phyloP scores from a whole-genome alignment of 768 basidiomycete species.

The Boletellus ananiceps region DNA sequence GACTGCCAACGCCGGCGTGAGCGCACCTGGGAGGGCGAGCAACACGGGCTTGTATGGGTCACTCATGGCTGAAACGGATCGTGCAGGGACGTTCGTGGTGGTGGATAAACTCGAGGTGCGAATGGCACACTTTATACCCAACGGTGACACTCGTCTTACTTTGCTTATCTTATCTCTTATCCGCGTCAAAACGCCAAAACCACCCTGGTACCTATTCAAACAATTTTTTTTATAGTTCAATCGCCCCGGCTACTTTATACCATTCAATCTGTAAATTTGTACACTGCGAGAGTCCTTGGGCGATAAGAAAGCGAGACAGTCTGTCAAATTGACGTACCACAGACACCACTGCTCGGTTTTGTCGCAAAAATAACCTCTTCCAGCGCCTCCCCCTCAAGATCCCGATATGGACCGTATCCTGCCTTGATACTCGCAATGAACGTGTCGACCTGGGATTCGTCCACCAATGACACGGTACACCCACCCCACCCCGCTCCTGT shows the following conservation, averaged over 20 bases:
- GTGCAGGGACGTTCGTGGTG: not conserved
- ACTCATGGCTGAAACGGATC: constrained; percentile 26
- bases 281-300: constrained; percentile 14
- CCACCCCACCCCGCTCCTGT: constrained; percentile 90
- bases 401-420: constrained; percentile 61
- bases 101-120: not conserved
- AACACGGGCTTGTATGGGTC: constrained; percentile 46
- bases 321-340: constrained; percentile 48
- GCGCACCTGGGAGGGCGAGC: constrained; percentile 45
- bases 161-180: constrained; percentile 15
- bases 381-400: constrained; percentile 53
- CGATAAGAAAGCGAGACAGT: not conserved
- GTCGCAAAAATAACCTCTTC: constrained; percentile 77
- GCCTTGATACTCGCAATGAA: constrained; percentile 62
- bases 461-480: constrained; percentile 79
- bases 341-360: constrained; percentile 77
- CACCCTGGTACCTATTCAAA: too few relatives aligned
- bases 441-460: constrained; percentile 51
- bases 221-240: too few relatives aligned
- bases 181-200: not conserved
- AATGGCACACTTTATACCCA: too few relatives aligned
- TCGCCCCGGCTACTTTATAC: too few relatives aligned
- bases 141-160: not conserved
- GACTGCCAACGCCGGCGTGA: constrained; percentile 56
- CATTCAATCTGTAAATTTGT: constrained; percentile 21